phyloP scores from a whole-genome alignment of 106 monocot genomes.

The Dendrobium officinale region DNA sequence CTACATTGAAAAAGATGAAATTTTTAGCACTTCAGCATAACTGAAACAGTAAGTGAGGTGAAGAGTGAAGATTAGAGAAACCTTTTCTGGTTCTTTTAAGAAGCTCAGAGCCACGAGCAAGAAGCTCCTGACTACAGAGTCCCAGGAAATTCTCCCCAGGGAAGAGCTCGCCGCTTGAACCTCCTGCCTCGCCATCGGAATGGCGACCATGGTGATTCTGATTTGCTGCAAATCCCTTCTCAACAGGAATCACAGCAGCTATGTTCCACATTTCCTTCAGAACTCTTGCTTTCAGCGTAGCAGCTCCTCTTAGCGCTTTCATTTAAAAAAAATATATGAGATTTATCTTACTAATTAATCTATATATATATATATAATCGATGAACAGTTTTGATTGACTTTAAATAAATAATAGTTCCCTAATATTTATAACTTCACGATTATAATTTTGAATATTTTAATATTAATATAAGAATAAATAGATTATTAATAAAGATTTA shows the following conservation, averaged over 20 bases:
- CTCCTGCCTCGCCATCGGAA: neutral
- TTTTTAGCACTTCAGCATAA: neutral
- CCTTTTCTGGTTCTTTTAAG: slow-evolving; percentile 86
- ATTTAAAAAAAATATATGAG: neutral
- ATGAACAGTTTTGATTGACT: no score
- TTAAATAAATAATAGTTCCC: no score
- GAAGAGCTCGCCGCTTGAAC: slow-evolving; percentile 6
- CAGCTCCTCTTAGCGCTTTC: slow-evolving; percentile 71
- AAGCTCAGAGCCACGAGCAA: slow-evolving; percentile 70
- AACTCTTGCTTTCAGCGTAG: slow-evolving; percentile 65
- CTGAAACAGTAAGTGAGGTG: neutral
- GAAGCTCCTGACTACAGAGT: slow-evolving; percentile 66
- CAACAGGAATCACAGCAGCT: slow-evolving; percentile 71
- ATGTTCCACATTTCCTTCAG: slow-evolving; percentile 85
- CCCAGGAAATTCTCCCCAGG: slow-evolving; percentile 58
- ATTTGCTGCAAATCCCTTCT: slow-evolving; percentile 23
- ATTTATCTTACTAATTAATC: no score
- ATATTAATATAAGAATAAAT: no score
- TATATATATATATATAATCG: no score
- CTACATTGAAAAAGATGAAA: slow-evolving; percentile 21
- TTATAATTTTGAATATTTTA: no score
- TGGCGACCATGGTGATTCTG: neutral
- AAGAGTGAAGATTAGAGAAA: slow-evolving; percentile 1
- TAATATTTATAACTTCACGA: no score
- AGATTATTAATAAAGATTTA: no score